Conservation (phyloP, 306 rosid species). For the Prunus padus region DNA sequence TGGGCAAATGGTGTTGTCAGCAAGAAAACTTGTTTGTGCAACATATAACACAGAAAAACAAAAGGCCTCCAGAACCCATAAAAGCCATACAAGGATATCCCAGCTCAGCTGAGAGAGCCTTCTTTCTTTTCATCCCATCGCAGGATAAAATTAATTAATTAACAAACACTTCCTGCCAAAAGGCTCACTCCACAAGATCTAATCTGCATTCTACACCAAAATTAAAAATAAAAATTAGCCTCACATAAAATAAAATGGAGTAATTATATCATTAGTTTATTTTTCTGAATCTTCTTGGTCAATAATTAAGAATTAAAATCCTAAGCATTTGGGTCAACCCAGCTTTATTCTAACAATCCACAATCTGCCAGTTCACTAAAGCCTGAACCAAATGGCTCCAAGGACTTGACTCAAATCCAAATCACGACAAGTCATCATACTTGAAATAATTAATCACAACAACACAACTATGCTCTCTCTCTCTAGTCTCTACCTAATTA, state of each 20-base stretch:
- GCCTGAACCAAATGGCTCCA: background rate
- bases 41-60: slow-evolving; percentile 33
- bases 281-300: background rate
- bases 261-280: background rate
- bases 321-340: slow-evolving; percentile 39
- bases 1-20: slow-evolving; percentile 14
- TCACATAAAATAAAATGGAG: background rate
- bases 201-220: background rate
- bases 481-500: too few species aligned
- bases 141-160: too few species aligned
- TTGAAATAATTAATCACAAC: background rate
- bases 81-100: too few species aligned
- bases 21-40: slow-evolving; percentile 22
- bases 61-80: background rate
- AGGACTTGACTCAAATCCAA: slow-evolving; percentile 22
- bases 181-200: too few species aligned
- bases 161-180: background rate
- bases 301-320: slow-evolving; percentile 9
- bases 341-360: slow-evolving; percentile 16
- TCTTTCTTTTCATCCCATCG: too few species aligned
- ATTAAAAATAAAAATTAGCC: background rate
- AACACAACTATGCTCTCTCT: background rate
- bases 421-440: slow-evolving; percentile 9
- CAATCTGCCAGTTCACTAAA: slow-evolving; percentile 34
- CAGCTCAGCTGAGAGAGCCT: too few species aligned